Evolutionary conservation across 257 asterid genomes (phyloP).

Genomic region (Ilex aquifolium): DNA sequence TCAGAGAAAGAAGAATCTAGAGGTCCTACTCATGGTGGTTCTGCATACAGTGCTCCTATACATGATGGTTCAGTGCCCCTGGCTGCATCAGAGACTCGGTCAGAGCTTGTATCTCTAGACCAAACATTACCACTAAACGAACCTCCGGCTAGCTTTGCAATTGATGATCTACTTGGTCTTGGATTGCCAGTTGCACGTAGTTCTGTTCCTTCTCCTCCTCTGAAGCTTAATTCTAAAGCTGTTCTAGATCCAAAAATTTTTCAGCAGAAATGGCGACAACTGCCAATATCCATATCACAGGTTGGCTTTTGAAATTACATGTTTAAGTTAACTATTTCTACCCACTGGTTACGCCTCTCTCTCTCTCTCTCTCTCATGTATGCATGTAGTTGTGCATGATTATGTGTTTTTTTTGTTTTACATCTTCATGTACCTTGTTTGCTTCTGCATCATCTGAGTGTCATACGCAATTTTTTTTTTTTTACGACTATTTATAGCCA

Average conservation of each 20-base stretch:
- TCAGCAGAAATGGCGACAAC: slow-evolving; percentile 98
- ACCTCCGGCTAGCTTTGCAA: slow-evolving; percentile 47
- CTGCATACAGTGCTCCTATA: slow-evolving; percentile 72
- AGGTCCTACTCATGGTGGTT: slow-evolving; percentile 51
- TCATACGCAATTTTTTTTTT: too few relatives aligned
- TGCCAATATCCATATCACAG: slow-evolving; percentile 64
- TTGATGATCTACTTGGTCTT: slow-evolving; percentile 84
- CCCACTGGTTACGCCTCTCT: too few relatives aligned
- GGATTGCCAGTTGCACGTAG: slow-evolving; percentile 52
- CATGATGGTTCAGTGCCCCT: slow-evolving; percentile 41
- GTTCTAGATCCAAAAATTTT: slow-evolving; percentile 57
- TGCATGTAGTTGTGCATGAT: not conserved
- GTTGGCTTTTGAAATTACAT: slow-evolving; percentile 32
- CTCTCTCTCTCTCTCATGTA: not conserved
- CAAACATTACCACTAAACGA: slow-evolving; percentile 38
- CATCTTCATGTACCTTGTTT: too few relatives aligned
- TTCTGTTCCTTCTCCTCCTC: slow-evolving; percentile 46
- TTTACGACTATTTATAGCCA: too few relatives aligned
- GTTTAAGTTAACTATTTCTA: not conserved
- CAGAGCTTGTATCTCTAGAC: slow-evolving; percentile 78
- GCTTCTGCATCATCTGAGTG: too few relatives aligned
- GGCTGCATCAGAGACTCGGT: slow-evolving; percentile 33
- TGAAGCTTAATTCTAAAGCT: slow-evolving; percentile 75
- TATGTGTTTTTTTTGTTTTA: not conserved
- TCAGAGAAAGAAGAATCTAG: slow-evolving; percentile 80